Conservation (phyloP, 1,284 basidiomycete genomes). For the Trichosporon ovoides region DNA sequence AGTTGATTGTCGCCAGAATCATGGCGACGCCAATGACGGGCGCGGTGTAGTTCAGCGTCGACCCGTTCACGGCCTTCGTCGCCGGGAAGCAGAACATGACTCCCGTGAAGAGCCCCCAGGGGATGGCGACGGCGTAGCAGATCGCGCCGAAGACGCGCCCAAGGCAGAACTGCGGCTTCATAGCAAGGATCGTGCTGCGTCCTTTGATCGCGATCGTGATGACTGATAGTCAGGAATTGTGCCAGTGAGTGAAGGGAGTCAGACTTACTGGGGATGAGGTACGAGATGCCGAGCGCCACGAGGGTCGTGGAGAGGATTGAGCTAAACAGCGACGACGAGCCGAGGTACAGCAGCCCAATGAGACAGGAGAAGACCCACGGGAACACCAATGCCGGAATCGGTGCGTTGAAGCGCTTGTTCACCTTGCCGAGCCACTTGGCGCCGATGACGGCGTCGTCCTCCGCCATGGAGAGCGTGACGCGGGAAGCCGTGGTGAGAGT, state of each 20-base stretch:
- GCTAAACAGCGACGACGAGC: slow-evolving; percentile 53
- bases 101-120: slow-evolving; percentile 41
- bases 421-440: slow-evolving; percentile 54
- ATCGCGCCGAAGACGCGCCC: slow-evolving; percentile 6
- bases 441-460: slow-evolving; percentile 62
- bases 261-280: slow-evolving; percentile 41
- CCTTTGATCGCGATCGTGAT: slow-evolving; percentile 39
- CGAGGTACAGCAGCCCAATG: slow-evolving; percentile 53
- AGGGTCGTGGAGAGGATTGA: slow-evolving; percentile 50
- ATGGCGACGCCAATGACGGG: slow-evolving; percentile 23
- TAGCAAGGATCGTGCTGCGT: slow-evolving; percentile 32
- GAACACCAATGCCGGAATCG: slow-evolving; percentile 52
- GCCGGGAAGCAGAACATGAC: slow-evolving; percentile 51
- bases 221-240: slow-evolving; percentile 20
- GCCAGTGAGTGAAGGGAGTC: too few species aligned
- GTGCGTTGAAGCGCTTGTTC: slow-evolving; percentile 51
- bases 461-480: slow-evolving; percentile 64
- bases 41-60: slow-evolving; percentile 44
- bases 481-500: slow-evolving; percentile 63
- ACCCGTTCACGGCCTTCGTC: slow-evolving; percentile 17
- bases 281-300: slow-evolving; percentile 50
- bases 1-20: slow-evolving; percentile 25
- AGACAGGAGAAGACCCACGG: slow-evolving; percentile 53
- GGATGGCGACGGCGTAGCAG: slow-evolving; percentile 26
- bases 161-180: slow-evolving; percentile 24